A percentile compares a stretch with the other conserved stretches of the same genome.
Conservation (phyloP, 129 eudicot genomes). For the Oenanthe sinensis region DNA sequence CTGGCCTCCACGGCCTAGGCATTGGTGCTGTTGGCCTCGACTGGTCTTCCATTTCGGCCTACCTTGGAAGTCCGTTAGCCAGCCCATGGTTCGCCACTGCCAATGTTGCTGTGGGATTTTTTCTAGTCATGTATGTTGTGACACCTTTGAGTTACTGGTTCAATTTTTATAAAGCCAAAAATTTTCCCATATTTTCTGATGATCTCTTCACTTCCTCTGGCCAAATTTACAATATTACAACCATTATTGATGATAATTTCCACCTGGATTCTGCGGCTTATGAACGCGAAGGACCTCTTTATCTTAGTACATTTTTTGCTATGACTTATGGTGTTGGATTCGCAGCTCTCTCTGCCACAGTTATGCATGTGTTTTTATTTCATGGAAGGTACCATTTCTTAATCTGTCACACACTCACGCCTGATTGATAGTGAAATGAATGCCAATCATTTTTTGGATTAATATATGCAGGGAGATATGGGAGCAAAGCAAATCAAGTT, state of each 20-base stretch:
- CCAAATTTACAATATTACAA: conserved; percentile 62
- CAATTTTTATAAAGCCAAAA: conserved; percentile 68
- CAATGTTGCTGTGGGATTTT: conserved; percentile 89
- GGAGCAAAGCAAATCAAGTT: conserved; percentile 88
- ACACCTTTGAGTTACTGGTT: conserved; percentile 84
- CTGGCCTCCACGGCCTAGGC: conserved; percentile 81
- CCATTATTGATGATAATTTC: conserved; percentile 64
- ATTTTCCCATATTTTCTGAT: conserved; percentile 68
- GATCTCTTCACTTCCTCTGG: conserved; percentile 56
- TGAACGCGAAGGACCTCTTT: conserved; percentile 60
- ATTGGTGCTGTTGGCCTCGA: conserved; percentile 83
- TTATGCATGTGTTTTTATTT: conserved; percentile 73
- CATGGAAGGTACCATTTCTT: conserved; percentile 69
- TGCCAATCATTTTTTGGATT: neutral
- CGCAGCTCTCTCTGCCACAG: conserved; percentile 78
- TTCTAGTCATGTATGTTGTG: conserved; percentile 76
- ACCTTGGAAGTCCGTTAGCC: conserved; percentile 95
- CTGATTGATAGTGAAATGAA: neutral
- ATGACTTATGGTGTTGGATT: conserved; percentile 98
- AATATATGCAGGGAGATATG: conserved; percentile 66
- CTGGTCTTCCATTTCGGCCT: conserved; percentile 87
- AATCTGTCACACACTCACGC: too few species aligned
- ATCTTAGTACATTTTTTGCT: conserved; percentile 85
- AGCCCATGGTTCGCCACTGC: conserved; percentile 99
- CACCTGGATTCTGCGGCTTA: conserved; percentile 71